phyloP scores from a whole-genome alignment of 768 basidiomycete genomes.

The Saitozyma sp. region DNA sequence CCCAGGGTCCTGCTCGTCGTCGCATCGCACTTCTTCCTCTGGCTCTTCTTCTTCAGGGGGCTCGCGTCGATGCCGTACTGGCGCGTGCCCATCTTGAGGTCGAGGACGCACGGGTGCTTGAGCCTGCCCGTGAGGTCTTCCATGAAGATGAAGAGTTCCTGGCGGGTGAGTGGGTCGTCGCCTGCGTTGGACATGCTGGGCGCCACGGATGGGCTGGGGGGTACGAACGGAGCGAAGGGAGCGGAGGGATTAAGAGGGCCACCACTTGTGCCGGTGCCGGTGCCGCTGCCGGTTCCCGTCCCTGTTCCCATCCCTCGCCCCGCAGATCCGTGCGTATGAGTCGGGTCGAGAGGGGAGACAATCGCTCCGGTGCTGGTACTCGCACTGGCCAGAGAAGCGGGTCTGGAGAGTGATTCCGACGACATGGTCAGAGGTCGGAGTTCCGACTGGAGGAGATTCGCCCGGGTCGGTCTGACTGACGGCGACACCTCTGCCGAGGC shows the following conservation, averaged over 20 bases:
- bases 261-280: background rate
- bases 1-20: constrained; percentile 90
- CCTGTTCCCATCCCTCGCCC: too few relatives aligned
- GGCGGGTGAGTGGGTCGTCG: constrained; percentile 63
- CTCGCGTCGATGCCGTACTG: constrained; percentile 98
- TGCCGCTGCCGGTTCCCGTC: too few relatives aligned
- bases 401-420: background rate
- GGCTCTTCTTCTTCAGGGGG: constrained; percentile 90
- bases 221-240: background rate
- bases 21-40: constrained; percentile 95
- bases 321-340: too few relatives aligned
- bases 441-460: background rate
- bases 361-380: too few relatives aligned
- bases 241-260: background rate
- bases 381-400: too few relatives aligned
- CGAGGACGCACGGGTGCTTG: constrained; percentile 90
- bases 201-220: background rate
- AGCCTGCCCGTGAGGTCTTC: constrained; percentile 93
- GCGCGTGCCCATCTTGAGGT: constrained; percentile 99
- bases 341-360: too few relatives aligned
- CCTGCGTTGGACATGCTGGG: background rate
- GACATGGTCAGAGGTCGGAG: background rate
- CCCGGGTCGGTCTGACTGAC: background rate
- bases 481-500: constrained; percentile 5
- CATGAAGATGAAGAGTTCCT: constrained; percentile 98